These are phyloP conservation scores for Podospora bellae-mahoneyi DNA, from an alignment of 495 filamentous ascomycete species.

Conservation along the genomic window DNA sequence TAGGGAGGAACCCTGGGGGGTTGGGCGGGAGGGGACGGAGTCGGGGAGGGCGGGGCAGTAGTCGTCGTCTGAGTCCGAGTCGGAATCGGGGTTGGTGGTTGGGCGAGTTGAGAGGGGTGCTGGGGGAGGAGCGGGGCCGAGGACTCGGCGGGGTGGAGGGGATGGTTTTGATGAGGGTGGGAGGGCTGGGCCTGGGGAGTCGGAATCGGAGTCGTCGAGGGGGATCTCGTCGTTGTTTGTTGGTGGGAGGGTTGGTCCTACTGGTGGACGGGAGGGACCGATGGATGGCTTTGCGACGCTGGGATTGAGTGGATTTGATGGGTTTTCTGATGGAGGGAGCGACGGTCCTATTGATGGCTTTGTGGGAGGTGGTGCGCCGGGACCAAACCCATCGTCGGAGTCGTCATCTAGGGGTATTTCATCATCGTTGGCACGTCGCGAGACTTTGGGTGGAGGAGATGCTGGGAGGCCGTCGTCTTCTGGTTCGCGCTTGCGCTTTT, in stretches of 20 bases:
- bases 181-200: constrained; percentile 25
- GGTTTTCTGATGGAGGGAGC: constrained; percentile 20
- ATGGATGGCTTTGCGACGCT: constrained; percentile 24
- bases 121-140: constrained; percentile 46
- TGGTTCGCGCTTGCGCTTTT: constrained; percentile 51
- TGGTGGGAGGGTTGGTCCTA: constrained; percentile 14
- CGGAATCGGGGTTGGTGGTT: constrained; percentile 34
- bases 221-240: constrained; percentile 33
- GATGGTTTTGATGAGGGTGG: constrained; percentile 20
- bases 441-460: constrained; percentile 40
- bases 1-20: constrained; percentile 22
- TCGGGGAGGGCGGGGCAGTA: constrained; percentile 82
- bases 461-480: constrained; percentile 37
- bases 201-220: constrained; percentile 27
- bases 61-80: constrained; percentile 32
- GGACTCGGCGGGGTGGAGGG: constrained; percentile 35
- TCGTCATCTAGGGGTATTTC: constrained; percentile 36
- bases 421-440: constrained; percentile 35
- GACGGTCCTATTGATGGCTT: constrained; percentile 28
- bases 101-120: constrained; percentile 42
- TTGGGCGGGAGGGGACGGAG: constrained; percentile 22
- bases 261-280: constrained; percentile 34
- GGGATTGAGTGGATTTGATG: constrained; percentile 10
- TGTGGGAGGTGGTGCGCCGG: constrained; percentile 29
- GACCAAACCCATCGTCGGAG: constrained; percentile 39